A percentile compares a stretch with the other conserved stretches of the same genome.
Conservation (phyloP, 2,329 filamentous ascomycete genomes). For the Colletotrichum sidae region DNA sequence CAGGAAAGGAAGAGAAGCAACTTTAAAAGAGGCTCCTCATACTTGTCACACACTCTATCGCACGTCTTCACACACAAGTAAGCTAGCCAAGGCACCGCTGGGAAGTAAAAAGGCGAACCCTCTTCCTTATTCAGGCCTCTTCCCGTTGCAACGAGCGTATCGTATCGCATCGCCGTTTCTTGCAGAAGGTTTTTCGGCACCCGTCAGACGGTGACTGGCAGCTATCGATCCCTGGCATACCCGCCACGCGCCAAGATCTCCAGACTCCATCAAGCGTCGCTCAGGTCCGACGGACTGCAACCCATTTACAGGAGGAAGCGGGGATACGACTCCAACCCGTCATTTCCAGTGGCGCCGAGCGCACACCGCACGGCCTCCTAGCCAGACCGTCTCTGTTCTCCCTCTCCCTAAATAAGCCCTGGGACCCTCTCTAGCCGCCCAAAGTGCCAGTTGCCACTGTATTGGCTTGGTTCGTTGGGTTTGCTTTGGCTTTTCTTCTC, state of each 20-base stretch:
- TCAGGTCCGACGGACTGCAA: conserved; percentile 31
- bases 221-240: conserved; percentile 36
- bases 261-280: conserved; percentile 22
- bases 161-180: conserved; percentile 31
- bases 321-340: conserved; percentile 38
- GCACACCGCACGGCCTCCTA: conserved; percentile 26
- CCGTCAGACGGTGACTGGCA: conserved; percentile 24
- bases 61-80: no score
- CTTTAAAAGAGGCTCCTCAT: conserved; percentile 18
- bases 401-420: conserved; percentile 38
- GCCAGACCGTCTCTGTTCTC: conserved; percentile 27
- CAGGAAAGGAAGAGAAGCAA: conserved; percentile 35
- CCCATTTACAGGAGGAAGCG: conserved; percentile 35
- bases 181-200: conserved; percentile 35
- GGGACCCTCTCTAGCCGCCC: conserved; percentile 38
- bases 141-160: no score
- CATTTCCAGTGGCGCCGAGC: conserved; percentile 38
- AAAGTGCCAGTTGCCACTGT: conserved; percentile 10
- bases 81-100: conserved; percentile 8
- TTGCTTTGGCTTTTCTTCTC: conserved; percentile 32
- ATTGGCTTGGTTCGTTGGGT: conserved; percentile 10
- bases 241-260: conserved; percentile 37
- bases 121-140: conserved; percentile 2
- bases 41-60: not conserved
- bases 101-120: conserved; percentile 10